phyloP scores from a whole-genome alignment of 768 basidiomycete species.

The Pholiota molesta region DNA sequence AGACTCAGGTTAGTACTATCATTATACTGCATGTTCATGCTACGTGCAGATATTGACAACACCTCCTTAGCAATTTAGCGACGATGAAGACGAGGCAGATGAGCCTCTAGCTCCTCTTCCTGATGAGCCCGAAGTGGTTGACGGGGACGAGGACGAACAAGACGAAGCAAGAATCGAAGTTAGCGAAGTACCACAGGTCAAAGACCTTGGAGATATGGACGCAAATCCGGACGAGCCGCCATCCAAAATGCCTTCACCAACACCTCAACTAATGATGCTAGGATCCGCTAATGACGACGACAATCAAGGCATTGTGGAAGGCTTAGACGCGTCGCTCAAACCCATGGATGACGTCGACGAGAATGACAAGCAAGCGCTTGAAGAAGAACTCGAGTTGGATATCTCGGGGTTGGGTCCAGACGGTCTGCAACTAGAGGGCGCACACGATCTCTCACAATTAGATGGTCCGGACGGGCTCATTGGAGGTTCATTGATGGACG shows the following conservation, averaged over 20 bases:
- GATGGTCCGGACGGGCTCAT: conserved; percentile 54
- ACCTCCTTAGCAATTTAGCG: conserved; percentile 77
- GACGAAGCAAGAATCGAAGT: conserved; percentile 56
- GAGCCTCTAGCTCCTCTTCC: conserved; percentile 83
- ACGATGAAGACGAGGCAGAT: conserved; percentile 80
- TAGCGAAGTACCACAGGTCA: conserved; percentile 32
- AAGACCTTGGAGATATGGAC: conserved; percentile 33
- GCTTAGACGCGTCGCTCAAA: conserved; percentile 53
- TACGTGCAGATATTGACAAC: conserved; percentile 3
- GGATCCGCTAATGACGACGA: conserved; percentile 49
- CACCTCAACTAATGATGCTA: conserved; percentile 65
- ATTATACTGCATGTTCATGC: neutral
- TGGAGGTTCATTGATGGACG: conserved; percentile 63
- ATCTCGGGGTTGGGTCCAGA: conserved; percentile 69
- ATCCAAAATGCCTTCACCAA: conserved; percentile 66
- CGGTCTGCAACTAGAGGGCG: conserved; percentile 55
- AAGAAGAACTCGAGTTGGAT: conserved; percentile 55
- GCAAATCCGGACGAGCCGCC: conserved; percentile 47
- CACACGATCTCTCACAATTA: conserved; percentile 60
- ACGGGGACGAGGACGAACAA: conserved; percentile 76
- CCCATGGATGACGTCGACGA: conserved; percentile 44
- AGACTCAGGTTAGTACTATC: conserved; percentile 60
- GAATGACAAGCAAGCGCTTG: conserved; percentile 38
- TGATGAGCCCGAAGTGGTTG: conserved; percentile 74
- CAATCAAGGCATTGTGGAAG: conserved; percentile 25